phyloP scores from a whole-genome alignment of 805 yeast species.

The Yamadazyma endophytica region DNA sequence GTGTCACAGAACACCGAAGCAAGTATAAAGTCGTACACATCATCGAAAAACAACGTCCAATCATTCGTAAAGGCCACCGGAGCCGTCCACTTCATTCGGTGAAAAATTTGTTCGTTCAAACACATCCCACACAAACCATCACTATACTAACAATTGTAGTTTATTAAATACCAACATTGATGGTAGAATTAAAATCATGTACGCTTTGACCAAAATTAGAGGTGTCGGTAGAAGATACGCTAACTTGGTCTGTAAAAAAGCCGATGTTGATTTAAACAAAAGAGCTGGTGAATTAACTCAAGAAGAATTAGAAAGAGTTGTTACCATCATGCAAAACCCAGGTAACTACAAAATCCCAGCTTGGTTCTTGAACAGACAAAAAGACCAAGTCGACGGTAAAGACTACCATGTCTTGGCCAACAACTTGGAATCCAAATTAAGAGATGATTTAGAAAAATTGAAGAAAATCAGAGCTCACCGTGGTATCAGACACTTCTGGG shows the following conservation, averaged over 20 bases:
- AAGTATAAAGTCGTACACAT: too few species aligned
- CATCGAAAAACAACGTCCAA: too few species aligned
- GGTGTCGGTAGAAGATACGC: slow-evolving; percentile 99
- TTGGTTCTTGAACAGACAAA: slow-evolving; percentile 99
- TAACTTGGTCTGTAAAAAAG: slow-evolving; percentile 99
- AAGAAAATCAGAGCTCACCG: slow-evolving; percentile 99
- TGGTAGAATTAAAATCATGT: slow-evolving; percentile 99
- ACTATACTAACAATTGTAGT: slow-evolving; percentile 46
- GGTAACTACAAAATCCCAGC: slow-evolving; percentile 98
- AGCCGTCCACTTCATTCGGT: neutral
- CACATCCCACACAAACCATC: neutral
- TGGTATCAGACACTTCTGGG: slow-evolving; percentile 99
- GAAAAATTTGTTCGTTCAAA: too few species aligned
- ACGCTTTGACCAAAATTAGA: slow-evolving; percentile 99
- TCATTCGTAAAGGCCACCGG: neutral
- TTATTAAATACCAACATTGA: slow-evolving; percentile 99
- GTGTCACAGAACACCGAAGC: too few species aligned
- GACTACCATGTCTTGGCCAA: slow-evolving; percentile 98
- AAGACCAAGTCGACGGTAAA: slow-evolving; percentile 97
- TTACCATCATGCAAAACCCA: slow-evolving; percentile 99
- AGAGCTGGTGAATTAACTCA: slow-evolving; percentile 99
- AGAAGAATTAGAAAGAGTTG: slow-evolving; percentile 99
- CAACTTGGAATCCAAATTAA: slow-evolving; percentile 98
- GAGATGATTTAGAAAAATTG: slow-evolving; percentile 99
- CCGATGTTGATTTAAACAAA: slow-evolving; percentile 96